A percentile compares a stretch with the other conserved stretches of the same genome.
Conservation (phyloP, 2,329 filamentous ascomycete genomes). For the Mycocentrospora acerina region DNA sequence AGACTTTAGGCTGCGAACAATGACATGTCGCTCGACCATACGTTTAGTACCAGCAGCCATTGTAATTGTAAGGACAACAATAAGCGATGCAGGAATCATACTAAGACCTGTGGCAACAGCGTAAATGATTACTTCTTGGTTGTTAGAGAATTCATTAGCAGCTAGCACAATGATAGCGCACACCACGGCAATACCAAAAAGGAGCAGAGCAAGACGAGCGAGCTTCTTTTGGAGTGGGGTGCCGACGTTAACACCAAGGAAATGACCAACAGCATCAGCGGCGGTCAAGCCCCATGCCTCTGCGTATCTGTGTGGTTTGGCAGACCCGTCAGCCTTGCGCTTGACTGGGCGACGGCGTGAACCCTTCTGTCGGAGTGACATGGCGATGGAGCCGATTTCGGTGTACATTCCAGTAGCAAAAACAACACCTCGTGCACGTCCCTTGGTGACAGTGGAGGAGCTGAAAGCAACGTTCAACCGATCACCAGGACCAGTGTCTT, state of each 20-base stretch:
- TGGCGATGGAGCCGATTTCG: constrained; percentile 72
- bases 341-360: constrained; percentile 42
- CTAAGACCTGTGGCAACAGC: constrained; percentile 39
- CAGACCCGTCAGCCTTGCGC: constrained; percentile 38
- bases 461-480: constrained; percentile 70
- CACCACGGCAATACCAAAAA: constrained; percentile 35
- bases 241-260: constrained; percentile 44
- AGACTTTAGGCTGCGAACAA: constrained; percentile 39
- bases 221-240: constrained; percentile 43
- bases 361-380: constrained; percentile 59
- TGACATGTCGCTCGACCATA: constrained; percentile 39
- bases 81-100: constrained; percentile 41
- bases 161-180: constrained; percentile 40
- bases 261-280: constrained; percentile 35
- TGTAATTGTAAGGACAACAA: constrained; percentile 42
- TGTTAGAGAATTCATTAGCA: constrained; percentile 39
- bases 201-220: constrained; percentile 33
- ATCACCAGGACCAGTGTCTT: constrained; percentile 64
- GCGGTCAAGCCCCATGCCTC: constrained; percentile 55
- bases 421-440: constrained; percentile 67
- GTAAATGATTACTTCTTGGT: constrained; percentile 42
- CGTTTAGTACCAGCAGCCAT: constrained; percentile 41
- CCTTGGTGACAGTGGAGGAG: constrained; percentile 68
- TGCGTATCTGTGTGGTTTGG: constrained; percentile 40
- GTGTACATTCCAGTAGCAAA: constrained; percentile 69